These are phyloP conservation scores for Kluyveromyces sp. DNA, from an alignment of 1,139 yeast genomes.

Conservation along the genomic window DNA sequence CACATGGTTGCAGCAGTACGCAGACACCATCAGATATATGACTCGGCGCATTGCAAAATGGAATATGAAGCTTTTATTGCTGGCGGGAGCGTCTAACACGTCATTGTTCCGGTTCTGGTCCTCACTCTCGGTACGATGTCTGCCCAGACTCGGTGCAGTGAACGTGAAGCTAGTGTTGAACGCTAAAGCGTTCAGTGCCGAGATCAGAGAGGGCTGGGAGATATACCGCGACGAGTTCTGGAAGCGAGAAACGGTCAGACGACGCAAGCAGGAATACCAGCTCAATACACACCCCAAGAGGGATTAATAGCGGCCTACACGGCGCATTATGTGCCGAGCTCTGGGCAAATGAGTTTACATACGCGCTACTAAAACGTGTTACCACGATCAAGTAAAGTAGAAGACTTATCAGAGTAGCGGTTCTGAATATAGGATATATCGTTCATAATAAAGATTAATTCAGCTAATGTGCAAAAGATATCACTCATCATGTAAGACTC, in stretches of 20 bases:
- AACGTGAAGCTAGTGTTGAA: constrained; percentile 64
- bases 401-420: constrained; percentile 27
- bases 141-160: constrained; percentile 42
- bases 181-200: constrained; percentile 75
- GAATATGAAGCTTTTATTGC: constrained; percentile 17
- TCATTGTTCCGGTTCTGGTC: constrained; percentile 27
- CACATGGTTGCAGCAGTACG: constrained; percentile 46
- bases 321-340: neutral
- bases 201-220: constrained; percentile 92
- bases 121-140: constrained; percentile 34
- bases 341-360: neutral
- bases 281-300: constrained; percentile 7
- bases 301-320: neutral
- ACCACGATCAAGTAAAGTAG: neutral
- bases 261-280: constrained; percentile 43
- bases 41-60: constrained; percentile 26
- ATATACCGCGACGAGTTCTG: constrained; percentile 88
- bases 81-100: constrained; percentile 13
- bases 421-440: constrained; percentile 22
- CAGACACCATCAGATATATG: constrained; percentile 38
- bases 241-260: constrained; percentile 74
- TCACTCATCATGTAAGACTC: constrained; percentile 12
- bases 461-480: constrained; percentile 10
- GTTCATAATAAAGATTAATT: constrained; percentile 5
- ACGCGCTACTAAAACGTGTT: neutral